phyloP scores from a whole-genome alignment of 306 rosid species.

The Vigna angularis region DNA sequence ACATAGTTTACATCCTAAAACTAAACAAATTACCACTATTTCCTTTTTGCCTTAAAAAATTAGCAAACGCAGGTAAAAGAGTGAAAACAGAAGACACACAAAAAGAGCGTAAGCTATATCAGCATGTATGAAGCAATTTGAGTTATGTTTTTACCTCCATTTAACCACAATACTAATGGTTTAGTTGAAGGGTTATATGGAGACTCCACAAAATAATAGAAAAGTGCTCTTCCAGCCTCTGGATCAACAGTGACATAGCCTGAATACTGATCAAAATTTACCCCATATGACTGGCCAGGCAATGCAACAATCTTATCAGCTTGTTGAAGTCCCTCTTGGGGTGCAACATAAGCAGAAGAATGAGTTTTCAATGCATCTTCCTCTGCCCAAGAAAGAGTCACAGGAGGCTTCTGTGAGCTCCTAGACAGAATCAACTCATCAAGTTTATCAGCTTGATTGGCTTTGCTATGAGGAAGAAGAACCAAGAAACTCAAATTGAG shows the following conservation, averaged over 20 bases:
- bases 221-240: conserved; percentile 56
- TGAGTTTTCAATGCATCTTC: conserved; percentile 22
- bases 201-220: conserved; percentile 71
- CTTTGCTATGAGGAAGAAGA: conserved; percentile 41
- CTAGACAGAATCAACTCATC: conserved; percentile 45
- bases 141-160: conserved; percentile 61
- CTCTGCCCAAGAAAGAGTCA: conserved; percentile 33
- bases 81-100: no score
- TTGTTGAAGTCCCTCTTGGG: conserved; percentile 45
- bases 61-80: no score
- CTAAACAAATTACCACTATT: no score
- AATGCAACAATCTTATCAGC: conserved; percentile 57
- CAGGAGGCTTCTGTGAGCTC: conserved; percentile 38
- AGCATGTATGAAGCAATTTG: background rate
- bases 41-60: no score
- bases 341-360: conserved; percentile 32
- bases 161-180: conserved; percentile 68
- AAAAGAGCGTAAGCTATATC: no score
- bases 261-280: conserved; percentile 62
- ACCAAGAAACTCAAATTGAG: conserved; percentile 41
- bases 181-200: conserved; percentile 48
- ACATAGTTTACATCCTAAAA: no score
- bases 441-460: conserved; percentile 54
- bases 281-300: conserved; percentile 69
- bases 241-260: conserved; percentile 66